Evolutionary conservation across 805 yeast species (phyloP).

Genomic region (Pichia cephalocereana): DNA sequence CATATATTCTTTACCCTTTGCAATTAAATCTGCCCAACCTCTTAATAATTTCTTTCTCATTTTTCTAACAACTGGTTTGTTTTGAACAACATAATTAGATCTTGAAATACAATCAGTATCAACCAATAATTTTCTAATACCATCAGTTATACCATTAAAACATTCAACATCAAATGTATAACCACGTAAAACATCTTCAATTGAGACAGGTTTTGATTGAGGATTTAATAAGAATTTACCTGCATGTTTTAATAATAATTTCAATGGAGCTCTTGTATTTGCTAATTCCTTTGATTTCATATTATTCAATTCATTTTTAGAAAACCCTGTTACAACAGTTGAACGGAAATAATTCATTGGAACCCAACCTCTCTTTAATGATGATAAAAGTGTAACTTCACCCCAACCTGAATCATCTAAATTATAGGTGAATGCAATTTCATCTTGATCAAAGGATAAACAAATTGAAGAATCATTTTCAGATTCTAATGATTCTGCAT

Average conservation of each 20-base stretch:
- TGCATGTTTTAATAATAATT: slow-evolving; percentile 47
- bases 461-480: slow-evolving; percentile 65
- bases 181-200: slow-evolving; percentile 27
- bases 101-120: slow-evolving; percentile 69
- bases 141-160: slow-evolving; percentile 63
- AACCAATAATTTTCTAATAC: slow-evolving; percentile 55
- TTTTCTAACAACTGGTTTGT: slow-evolving; percentile 50
- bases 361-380: slow-evolving; percentile 70
- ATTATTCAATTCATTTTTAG: slow-evolving; percentile 9
- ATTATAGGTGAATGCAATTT: slow-evolving; percentile 67
- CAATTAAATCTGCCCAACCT: slow-evolving; percentile 74
- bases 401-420: slow-evolving; percentile 85
- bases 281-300: slow-evolving; percentile 21
- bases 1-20: slow-evolving; percentile 66
- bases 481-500: slow-evolving; percentile 42
- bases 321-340: slow-evolving; percentile 18
- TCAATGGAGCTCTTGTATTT: slow-evolving; percentile 42
- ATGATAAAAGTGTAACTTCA: slow-evolving; percentile 62
- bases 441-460: slow-evolving; percentile 59
- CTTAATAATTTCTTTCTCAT: slow-evolving; percentile 62
- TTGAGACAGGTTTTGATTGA: slow-evolving; percentile 35
- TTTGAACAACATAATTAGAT: slow-evolving; percentile 58
- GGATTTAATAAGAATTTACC: slow-evolving; percentile 63
- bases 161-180: slow-evolving; percentile 46
- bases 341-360: slow-evolving; percentile 70